Evolutionary conservation across 345 rosid species (phyloP), one percentile per base, ranked within the genome.

Genomic region (Excoecaria cochinchinensis): DNA sequence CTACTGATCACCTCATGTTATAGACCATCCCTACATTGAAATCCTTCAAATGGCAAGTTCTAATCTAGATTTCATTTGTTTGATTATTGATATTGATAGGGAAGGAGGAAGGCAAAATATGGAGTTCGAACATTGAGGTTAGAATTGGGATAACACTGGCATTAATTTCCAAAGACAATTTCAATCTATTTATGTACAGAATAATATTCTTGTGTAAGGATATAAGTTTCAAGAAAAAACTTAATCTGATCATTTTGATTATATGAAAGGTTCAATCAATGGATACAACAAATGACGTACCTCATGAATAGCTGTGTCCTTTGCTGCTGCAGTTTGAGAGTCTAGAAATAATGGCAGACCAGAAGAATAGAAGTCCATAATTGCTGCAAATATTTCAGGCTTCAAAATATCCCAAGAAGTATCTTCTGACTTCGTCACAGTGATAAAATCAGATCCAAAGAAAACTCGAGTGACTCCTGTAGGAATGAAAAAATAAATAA

Each of bases 291-390:
- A 63, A 64, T 56, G 17, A 44, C n/a, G 39, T 36, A 93, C 99
- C 83, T 93, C 98, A 76, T 82, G 81, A 70, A 95, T 88, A 73
- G 97, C 97, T 2, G 98, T 95, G 86, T 91, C 98, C 79, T 83
- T 90, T 64, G 99, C 88, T 62, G 92, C 87, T 22, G 93, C 83
- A 81, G 88, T 77, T 83, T 89, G 77, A 0, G 93, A 78, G 78
- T 93, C 98, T 10, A 88, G 78, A 89, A 95, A 93, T 82, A 95
- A 84, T 66, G 97, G 84, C 81, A 88, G 89, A 40, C 95, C 97
- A 76, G 97, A 93, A 67, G 98, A 87, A 84, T 95, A 93, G 70
- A 95, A 95, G 73, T 95, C 99, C 98, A 90, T 93, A 38, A 95
- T 87, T 16, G 87, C 97, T 6, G 97, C 98, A 87, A 95, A 93